Evolutionary conservation across 2,329 filamentous ascomycete genomes (phyloP), one percentile per base, ranked within the genome.

Genomic region (Talaromyces piceae): DNA sequence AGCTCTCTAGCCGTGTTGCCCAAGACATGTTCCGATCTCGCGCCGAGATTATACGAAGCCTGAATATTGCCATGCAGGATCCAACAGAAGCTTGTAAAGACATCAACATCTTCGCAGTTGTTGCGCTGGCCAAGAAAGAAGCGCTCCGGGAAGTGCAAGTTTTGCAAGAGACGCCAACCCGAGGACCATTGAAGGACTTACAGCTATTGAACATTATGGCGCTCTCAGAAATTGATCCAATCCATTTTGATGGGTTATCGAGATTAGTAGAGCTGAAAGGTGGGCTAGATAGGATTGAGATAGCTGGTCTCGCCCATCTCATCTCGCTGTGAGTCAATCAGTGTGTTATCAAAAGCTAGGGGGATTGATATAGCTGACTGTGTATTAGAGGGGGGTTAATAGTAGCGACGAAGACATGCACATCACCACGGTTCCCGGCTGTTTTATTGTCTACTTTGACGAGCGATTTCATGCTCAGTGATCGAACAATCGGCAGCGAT

Each of bases 21-120:
- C 18, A 11, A 18, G 45, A 47, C 28, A 47, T 47, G 28, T 47
- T 47, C 12, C 45, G 26, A 6, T 47, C 45, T 8, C 45, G 45
- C 28, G 45, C 45, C 28, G 28, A 47, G 8, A 22, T 47, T 13
- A 20, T 47, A 5, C 45, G 28, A 6, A 25, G 12, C 16, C 16
- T 47, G 28, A 47, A 25, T 23, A 23, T 47, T 16, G 45, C 45
- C 8, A 47, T 47, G 9, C 16, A 31, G 16, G 45, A 47, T 18
- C 45, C 45, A 9, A 12, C 16, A 11, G 45, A 47, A 25, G 45
- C 45, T 6, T 47, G 45, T 20, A 47, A 37, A 20, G 45, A 47
- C 45, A 47, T 47, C 4, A 47, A 47, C 37, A 37, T 47, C 25
- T n/a, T 47, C 16, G 28, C 45, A 4, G 23, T 37, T 26, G 12